Conservation (phyloP, 208 protist species). For the Balamuthia mandrillaris region DNA sequence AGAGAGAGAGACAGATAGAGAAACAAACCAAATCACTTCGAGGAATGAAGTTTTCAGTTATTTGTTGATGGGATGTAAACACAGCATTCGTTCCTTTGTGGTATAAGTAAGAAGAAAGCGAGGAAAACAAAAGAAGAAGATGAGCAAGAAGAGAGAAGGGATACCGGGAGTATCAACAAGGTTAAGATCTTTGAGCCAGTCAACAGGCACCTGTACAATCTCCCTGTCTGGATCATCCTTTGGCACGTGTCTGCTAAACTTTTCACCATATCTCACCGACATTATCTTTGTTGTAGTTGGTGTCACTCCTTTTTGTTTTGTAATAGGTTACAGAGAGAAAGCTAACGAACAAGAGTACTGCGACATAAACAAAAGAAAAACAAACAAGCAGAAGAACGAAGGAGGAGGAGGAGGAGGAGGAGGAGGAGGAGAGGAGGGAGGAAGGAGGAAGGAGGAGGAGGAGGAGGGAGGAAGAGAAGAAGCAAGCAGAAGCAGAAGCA, state of each 20-base stretch:
- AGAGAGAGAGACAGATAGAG: neutral
- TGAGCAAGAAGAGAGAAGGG: neutral
- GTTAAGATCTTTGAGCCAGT: slow-evolving; percentile 43
- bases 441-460: neutral
- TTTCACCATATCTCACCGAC: slow-evolving; percentile 7
- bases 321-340: neutral
- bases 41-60: slow-evolving; percentile 57
- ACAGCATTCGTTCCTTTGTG: slow-evolving; percentile 7
- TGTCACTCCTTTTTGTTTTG: neutral
- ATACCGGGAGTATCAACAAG: slow-evolving; percentile 56
- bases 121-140: no score
- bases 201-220: slow-evolving; percentile 41
- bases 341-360: neutral
- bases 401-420: neutral
- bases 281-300: slow-evolving; percentile 40
- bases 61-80: slow-evolving; percentile 50
- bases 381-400: neutral
- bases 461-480: no score
- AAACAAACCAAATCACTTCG: slow-evolving; percentile 32
- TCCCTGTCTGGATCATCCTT: slow-evolving; percentile 31
- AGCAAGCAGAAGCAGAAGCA: no score
- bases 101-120: neutral
- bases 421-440: no score
- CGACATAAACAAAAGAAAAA: neutral
- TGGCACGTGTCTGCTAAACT: neutral